A percentile compares a stretch with the other conserved stretches of the same genome.
Evolutionary conservation across 345 rosid genomes (phyloP).

Genomic region (Reutealis trisperma): DNA sequence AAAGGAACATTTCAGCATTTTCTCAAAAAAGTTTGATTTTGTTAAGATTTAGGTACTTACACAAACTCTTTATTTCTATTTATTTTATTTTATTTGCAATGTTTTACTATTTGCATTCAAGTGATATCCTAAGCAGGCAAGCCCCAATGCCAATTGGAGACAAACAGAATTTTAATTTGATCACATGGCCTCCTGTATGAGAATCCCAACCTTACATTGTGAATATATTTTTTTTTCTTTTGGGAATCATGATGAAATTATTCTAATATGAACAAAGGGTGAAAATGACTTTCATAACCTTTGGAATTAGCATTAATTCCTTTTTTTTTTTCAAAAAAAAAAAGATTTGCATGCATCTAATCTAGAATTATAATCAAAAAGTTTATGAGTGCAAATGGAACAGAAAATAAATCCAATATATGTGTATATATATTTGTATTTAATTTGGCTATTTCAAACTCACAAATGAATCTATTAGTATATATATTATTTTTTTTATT

Average conservation of each 20-base stretch:
- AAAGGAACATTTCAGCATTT: too few relatives aligned
- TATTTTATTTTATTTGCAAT: neutral
- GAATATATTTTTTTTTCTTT: too few relatives aligned
- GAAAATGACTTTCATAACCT: neutral
- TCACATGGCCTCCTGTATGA: neutral
- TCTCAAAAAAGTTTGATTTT: too few relatives aligned
- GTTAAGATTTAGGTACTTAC: neutral
- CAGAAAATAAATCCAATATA: too few relatives aligned
- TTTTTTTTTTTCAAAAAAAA: too few relatives aligned
- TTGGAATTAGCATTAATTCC: neutral
- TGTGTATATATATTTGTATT: too few relatives aligned
- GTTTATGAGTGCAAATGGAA: too few relatives aligned
- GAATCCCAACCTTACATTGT: neutral
- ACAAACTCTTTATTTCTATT: neutral
- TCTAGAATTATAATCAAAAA: neutral
- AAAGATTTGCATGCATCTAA: neutral
- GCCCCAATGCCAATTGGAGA: neutral
- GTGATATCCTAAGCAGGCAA: neutral
- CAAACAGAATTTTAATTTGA: conserved; percentile 1
- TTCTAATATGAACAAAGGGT: neutral
- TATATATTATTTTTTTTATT: too few relatives aligned
- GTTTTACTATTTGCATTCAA: neutral
- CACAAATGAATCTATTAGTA: too few relatives aligned
- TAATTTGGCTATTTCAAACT: too few relatives aligned
- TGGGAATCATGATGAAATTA: neutral